Conservation (phyloP, 2,329 filamentous ascomycete species). For the Calonectria pauciramosa region DNA sequence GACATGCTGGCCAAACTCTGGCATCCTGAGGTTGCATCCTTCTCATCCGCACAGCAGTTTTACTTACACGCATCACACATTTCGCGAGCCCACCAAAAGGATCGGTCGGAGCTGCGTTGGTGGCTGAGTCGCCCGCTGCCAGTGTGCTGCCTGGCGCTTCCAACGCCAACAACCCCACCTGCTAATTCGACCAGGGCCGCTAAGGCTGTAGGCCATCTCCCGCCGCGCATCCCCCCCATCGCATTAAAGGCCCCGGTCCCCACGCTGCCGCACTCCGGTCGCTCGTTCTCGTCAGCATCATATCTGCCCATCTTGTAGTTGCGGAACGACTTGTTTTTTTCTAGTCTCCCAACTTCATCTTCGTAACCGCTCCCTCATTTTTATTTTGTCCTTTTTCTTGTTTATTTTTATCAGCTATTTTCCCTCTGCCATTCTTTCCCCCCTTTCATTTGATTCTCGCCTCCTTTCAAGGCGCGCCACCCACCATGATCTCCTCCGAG, state of each 20-base stretch:
- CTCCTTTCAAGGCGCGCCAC: not conserved
- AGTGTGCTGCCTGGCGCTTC: constrained; percentile 17
- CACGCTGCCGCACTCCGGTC: not conserved
- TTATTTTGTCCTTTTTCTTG: not conserved
- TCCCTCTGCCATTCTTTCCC: not conserved
- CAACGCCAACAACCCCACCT: not conserved
- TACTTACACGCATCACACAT: not conserved
- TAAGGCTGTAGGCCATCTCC: not conserved
- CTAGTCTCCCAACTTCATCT: constrained; percentile 22
- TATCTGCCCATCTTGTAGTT: constrained; percentile 15
- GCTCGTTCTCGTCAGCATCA: constrained; percentile 21
- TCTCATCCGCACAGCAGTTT: not conserved
- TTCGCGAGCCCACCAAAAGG: not conserved
- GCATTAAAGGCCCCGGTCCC: constrained; percentile 19
- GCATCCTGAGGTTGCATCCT: not conserved
- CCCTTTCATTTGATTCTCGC: not conserved
- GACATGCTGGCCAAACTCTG: not conserved
- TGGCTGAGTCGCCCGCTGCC: constrained; percentile 5
- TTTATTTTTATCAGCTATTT: constrained; percentile 4
- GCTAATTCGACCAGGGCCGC: not conserved
- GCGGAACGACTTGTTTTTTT: constrained; percentile 18
- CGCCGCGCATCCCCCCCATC: not conserved
- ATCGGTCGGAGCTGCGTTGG: not conserved
- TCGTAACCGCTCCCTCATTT: constrained; percentile 12
- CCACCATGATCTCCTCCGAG: constrained; percentile 37